phyloP scores from a whole-genome alignment of 768 basidiomycete species.

The Amyloporia xantha region DNA sequence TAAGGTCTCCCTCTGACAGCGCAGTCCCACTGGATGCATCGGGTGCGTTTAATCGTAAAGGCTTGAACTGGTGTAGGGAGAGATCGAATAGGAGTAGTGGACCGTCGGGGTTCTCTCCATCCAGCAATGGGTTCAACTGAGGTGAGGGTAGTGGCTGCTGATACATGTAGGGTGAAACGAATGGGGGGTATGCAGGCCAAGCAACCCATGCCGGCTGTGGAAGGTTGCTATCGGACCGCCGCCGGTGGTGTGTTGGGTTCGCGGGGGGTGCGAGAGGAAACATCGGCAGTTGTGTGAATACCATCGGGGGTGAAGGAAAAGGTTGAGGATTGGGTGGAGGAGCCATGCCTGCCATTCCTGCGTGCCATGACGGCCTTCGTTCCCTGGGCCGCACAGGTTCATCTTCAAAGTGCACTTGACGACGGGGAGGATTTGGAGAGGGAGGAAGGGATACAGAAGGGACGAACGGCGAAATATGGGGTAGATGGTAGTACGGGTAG shows the following conservation, averaged over 20 bases:
- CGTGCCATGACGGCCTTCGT: slow-evolving; percentile 22
- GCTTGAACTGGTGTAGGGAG: slow-evolving; percentile 38
- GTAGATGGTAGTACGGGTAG: slow-evolving; percentile 11
- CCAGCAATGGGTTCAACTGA: slow-evolving; percentile 45
- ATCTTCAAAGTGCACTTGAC: slow-evolving; percentile 15
- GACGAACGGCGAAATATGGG: slow-evolving; percentile 18
- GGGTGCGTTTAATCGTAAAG: slow-evolving; percentile 33
- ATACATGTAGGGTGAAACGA: slow-evolving; percentile 14
- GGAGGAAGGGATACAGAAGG: slow-evolving; percentile 9
- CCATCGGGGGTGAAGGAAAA: slow-evolving; percentile 21
- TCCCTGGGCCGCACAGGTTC: background rate
- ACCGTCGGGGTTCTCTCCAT: slow-evolving; percentile 39
- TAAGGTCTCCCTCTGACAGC: slow-evolving; percentile 40
- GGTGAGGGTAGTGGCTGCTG: slow-evolving; percentile 3
- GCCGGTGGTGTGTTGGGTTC: slow-evolving; percentile 13
- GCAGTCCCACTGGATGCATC: slow-evolving; percentile 29
- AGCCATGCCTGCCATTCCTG: slow-evolving; percentile 13
- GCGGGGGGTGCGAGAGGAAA: slow-evolving; percentile 11
- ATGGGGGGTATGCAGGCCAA: slow-evolving; percentile 8
- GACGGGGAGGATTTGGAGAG: slow-evolving; percentile 8
- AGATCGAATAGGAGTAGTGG: slow-evolving; percentile 52
- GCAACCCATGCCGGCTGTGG: slow-evolving; percentile 17
- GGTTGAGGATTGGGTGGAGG: slow-evolving; percentile 18
- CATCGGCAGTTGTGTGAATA: slow-evolving; percentile 17
- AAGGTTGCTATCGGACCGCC: slow-evolving; percentile 19